Base-by-base conservation (phyloP, 192 early-diverging fungal species). In the Podila epicladia region DNA sequence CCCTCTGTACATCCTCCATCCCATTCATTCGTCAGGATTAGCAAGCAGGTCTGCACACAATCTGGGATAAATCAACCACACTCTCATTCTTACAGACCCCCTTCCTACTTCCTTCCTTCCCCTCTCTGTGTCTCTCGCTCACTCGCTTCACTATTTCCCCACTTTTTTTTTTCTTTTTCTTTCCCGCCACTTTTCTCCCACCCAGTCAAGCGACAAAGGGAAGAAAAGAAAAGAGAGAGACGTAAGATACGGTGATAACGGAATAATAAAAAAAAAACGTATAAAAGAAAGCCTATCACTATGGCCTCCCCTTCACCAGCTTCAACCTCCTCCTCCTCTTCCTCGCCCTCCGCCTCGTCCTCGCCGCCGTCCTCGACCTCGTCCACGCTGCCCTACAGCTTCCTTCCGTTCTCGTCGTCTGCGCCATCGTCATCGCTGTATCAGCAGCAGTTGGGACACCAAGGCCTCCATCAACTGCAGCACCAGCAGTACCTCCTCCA, bases 231-330 rank as follows among this genome's bases (percentile, higher is more conserved):
- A 38, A 63, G 20, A 38, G 29, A 61, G 17, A 61, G 31, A 32
- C 13, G 15, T 13, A 31, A 26, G 59, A 61, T 24, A 33, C 24
- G 17, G 26, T 32, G 59, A 61, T 31, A 28, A 61, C 59, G 28
- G 31, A 33, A 61, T 61, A 60, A 32, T 13, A 61, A 37, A 32
- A 28, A 61, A 37, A 33, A 19, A 61, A 61, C 31, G 20, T 11
- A 29, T n/a, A 63, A n/a, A 63, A 19, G 31, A 35, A 63, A 35
- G 59, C 29, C 33, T 20, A 29, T n/a, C 28, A 63, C 17, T n/a
- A 63, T 63, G 62, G 33, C 62, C 35, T 37, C 62, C 29, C 62
- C 62, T 33, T 63, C 62, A 33, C 59, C 59, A 19, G 26, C 59
- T 19, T 19, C 59, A 12, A 61, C 59, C n/a, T 29, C 62, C 33